Base-by-base conservation (phyloP, 805 yeast genomes). In the Teunomyces cretensis region DNA sequence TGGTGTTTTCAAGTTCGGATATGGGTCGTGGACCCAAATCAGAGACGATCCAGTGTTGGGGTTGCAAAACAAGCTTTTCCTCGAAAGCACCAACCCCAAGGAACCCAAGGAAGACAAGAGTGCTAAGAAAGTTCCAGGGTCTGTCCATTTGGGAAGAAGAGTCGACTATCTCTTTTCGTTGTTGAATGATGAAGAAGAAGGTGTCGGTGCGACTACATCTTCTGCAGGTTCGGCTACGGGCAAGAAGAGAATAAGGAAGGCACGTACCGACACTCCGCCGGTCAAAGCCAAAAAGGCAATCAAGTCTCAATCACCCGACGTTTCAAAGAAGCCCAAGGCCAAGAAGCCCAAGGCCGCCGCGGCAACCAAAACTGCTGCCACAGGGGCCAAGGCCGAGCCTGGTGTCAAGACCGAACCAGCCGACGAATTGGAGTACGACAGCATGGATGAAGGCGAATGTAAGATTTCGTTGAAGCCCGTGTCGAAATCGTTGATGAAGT, bases 31-130 rank as follows among this genome's bases (percentile, higher is more conserved):
- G 99, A 62, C 78, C 2, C 91, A 87, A 58, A 91, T 94, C 38
- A 76, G 99, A 60, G 99, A 94, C 67, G 99, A 94, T 67, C 98
- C 99, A 1, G 77, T 88, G 42, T 74, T 94, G 47, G 91, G 90
- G 9, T 72, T 94, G 49, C 86, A 88, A 49, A 88, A 89, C 54
- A 94, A 89, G 70, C 69, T 94, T 53, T 94, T 81, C 57, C 73
- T 94, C 55, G 84, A 79, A 44, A 51, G 53, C 13, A 36, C 56
- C 15, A 47, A 56, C 37, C 44, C 41, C 2, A 52, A 50, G 40
- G 56, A 41, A 4, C 45, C 47, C 12, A 52, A 55, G 38, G 51
- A 55, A 31, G 55, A 64, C 33, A 61, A 63, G 38, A 62, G 74
- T 41, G 53, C 72, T 26, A 86, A 88, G 52, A 86, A 82, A 57